Conservation (phyloP, 176 grass and related monocot species). For the Chrysopogon serrulatus region DNA sequence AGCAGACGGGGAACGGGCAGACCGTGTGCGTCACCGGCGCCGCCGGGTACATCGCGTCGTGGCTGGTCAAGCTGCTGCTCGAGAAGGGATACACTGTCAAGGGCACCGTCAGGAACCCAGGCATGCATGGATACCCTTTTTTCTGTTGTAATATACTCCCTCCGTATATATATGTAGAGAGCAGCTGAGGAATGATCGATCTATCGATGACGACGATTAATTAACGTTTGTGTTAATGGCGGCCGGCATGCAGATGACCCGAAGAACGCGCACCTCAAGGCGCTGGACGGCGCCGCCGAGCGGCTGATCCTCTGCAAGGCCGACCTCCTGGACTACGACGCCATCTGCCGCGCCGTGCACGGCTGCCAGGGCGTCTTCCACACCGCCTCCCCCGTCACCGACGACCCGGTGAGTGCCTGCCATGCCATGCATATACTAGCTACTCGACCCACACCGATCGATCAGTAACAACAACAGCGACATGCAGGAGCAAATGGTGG, state of each 20-base stretch:
- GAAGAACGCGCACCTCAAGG: slow-evolving; percentile 84
- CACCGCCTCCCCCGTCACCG: slow-evolving; percentile 92
- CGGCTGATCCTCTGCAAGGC: slow-evolving; percentile 85
- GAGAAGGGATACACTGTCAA: slow-evolving; percentile 86
- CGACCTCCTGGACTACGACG: slow-evolving; percentile 86
- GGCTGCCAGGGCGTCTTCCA: slow-evolving; percentile 96
- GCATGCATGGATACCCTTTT: slow-evolving; percentile 34
- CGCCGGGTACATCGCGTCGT: slow-evolving; percentile 82
- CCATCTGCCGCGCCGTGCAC: slow-evolving; percentile 58
- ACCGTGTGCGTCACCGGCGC: slow-evolving; percentile 92
- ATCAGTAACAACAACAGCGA: too few species aligned
- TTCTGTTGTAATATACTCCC: not conserved
- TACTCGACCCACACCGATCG: too few species aligned
- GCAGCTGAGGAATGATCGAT: too few species aligned
- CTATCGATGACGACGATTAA: too few species aligned
- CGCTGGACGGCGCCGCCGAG: slow-evolving; percentile 71
- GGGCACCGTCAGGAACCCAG: slow-evolving; percentile 92
- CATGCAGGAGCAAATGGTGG: slow-evolving; percentile 96
- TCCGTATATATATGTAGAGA: not conserved
- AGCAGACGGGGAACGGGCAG: slow-evolving; percentile 23
- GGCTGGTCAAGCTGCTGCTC: slow-evolving; percentile 84
- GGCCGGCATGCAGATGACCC: slow-evolving; percentile 45
- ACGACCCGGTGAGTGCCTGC: slow-evolving; percentile 57
- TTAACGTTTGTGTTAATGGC: not conserved
- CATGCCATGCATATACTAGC: not conserved